phyloP scores from a whole-genome alignment of 106 monocot genomes.

The Amphibolis antarctica region DNA sequence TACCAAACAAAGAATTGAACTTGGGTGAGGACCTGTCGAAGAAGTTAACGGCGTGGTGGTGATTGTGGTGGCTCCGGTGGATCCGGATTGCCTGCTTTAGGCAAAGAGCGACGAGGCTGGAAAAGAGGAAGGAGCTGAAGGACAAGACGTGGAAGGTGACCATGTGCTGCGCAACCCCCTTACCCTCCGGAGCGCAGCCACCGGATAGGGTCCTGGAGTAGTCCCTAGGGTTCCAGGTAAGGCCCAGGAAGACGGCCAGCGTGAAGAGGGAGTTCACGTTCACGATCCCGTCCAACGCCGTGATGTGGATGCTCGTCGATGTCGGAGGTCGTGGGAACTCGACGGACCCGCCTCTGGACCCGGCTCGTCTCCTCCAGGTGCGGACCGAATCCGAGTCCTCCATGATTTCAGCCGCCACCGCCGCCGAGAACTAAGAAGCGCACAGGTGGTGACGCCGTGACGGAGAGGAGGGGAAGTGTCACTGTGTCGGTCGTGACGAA shows the following conservation, averaged over 20 bases:
- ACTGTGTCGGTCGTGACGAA: too few species aligned
- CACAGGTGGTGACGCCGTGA: too few species aligned
- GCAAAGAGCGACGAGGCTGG: slow-evolving; percentile 75
- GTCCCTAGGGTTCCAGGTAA: slow-evolving; percentile 58
- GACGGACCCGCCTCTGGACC: background rate
- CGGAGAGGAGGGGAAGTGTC: too few species aligned
- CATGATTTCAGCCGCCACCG: background rate
- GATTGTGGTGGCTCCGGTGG: background rate
- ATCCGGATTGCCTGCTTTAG: slow-evolving; percentile 73
- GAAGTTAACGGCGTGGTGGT: background rate
- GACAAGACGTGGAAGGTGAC: slow-evolving; percentile 68
- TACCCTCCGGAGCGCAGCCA: slow-evolving; percentile 33
- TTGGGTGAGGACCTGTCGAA: background rate
- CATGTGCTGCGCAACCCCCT: slow-evolving; percentile 29
- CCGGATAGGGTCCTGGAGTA: slow-evolving; percentile 9
- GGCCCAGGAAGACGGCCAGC: slow-evolving; percentile 70
- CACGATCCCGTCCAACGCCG: slow-evolving; percentile 82
- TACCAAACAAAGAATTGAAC: too few species aligned
- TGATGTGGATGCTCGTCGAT: slow-evolving; percentile 59
- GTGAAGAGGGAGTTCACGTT: slow-evolving; percentile 96
- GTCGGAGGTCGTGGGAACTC: background rate
- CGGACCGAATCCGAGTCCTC: background rate
- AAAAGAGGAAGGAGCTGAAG: slow-evolving; percentile 84
- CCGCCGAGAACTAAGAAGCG: too few species aligned
- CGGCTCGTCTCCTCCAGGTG: background rate